Evolutionary conservation across 2,329 filamentous ascomycete genomes (phyloP).

Genomic region (Apiospora malaysiana): DNA sequence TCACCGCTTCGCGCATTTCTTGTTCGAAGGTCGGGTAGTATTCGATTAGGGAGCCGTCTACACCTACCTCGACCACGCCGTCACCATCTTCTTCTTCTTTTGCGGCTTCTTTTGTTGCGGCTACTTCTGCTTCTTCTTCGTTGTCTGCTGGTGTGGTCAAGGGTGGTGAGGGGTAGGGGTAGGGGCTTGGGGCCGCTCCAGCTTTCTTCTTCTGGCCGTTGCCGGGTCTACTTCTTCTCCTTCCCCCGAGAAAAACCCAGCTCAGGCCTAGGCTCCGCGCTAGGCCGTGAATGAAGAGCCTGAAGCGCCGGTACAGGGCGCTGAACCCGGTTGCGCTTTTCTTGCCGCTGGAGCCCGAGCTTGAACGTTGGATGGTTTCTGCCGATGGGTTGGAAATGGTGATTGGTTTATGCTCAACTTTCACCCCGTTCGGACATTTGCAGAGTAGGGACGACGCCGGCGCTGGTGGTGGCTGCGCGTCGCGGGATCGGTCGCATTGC

Average conservation of each 20-base stretch:
- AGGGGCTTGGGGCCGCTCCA: no score
- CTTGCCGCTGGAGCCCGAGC: background rate
- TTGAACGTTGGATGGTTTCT: background rate
- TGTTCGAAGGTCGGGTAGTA: slow-evolving; percentile 74
- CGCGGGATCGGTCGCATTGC: slow-evolving; percentile 57
- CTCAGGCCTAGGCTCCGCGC: slow-evolving; percentile 13
- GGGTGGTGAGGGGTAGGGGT: no score
- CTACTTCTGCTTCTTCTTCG: background rate
- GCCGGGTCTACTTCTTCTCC: no score
- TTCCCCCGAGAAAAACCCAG: no score
- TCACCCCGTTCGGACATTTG: no score
- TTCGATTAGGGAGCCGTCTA: slow-evolving; percentile 75
- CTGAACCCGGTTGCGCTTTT: background rate
- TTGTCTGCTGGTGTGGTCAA: no score
- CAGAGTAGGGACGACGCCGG: background rate
- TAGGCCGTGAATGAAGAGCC: slow-evolving; percentile 1
- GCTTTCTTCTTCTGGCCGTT: no score
- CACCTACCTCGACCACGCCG: slow-evolving; percentile 67
- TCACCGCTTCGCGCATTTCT: slow-evolving; percentile 67
- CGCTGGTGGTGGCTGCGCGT: slow-evolving; percentile 44
- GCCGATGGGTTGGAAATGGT: background rate
- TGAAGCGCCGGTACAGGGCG: slow-evolving; percentile 16
- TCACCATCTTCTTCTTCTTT: background rate
- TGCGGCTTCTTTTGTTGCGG: background rate
- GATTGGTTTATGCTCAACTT: background rate